Evolutionary conservation across 331 rosid genomes (phyloP).

Genomic region (Rhamnella rubrinervis): DNA sequence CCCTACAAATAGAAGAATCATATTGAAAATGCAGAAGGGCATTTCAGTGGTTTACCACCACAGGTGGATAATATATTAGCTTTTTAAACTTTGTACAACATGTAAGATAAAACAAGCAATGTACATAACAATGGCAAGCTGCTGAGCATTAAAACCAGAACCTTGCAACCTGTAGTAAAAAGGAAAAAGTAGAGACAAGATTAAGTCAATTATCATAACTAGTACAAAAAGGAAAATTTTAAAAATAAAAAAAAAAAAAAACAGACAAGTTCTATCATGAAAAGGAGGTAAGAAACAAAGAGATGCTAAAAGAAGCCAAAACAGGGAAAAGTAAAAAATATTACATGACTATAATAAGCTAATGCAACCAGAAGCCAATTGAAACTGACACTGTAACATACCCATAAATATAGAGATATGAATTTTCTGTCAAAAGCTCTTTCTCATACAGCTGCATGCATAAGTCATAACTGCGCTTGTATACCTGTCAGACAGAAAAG

Average conservation of each 20-base stretch:
- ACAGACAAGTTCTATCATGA: background rate
- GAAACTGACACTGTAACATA: conserved; percentile 37
- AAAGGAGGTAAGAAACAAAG: background rate
- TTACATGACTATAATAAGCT: background rate
- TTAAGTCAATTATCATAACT: background rate
- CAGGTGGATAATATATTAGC: too few species aligned
- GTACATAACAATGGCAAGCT: conserved; percentile 82
- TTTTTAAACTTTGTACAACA: background rate
- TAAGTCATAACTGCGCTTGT: conserved; percentile 80
- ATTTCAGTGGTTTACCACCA: too few species aligned
- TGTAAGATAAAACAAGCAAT: conserved; percentile 27
- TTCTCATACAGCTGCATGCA: conserved; percentile 92
- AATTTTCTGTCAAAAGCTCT: conserved; percentile 75
- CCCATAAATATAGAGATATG: conserved; percentile 82
- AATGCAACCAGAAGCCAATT: conserved; percentile 1
- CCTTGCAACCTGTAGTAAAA: conserved; percentile 59
- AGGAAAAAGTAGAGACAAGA: background rate
- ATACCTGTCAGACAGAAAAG: conserved; percentile 55
- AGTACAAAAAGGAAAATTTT: background rate
- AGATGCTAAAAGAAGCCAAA: background rate
- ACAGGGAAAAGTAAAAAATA: background rate
- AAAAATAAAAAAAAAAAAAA: too few species aligned
- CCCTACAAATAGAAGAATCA: too few species aligned
- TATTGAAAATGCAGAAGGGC: too few species aligned
- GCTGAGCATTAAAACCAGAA: conserved; percentile 73